phyloP scores from a whole-genome alignment of 176 grass and related monocot genomes.

The Oryza meridionalis region DNA sequence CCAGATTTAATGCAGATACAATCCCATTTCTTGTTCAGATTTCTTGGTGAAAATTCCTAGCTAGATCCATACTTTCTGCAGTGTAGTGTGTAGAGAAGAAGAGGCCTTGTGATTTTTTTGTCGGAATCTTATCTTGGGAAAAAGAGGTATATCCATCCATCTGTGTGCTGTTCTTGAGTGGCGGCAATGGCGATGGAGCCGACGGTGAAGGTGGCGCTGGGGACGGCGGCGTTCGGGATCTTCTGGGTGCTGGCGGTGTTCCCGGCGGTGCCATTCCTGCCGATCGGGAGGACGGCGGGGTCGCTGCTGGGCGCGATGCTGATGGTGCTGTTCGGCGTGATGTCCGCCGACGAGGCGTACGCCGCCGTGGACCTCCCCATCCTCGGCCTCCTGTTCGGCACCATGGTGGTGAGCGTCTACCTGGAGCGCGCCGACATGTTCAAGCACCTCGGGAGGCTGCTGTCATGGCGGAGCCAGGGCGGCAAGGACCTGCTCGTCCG shows the following conservation, averaged over 20 bases:
- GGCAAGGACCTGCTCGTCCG: slow-evolving; percentile 81
- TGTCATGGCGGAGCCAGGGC: slow-evolving; percentile 81
- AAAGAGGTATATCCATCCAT: neutral
- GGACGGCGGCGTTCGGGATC: slow-evolving; percentile 63
- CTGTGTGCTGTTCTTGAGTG: neutral
- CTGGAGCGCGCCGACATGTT: slow-evolving; percentile 97
- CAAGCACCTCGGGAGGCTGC: slow-evolving; percentile 60
- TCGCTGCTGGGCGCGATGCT: slow-evolving; percentile 92
- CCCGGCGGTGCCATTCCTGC: slow-evolving; percentile 83
- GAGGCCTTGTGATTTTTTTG: neutral
- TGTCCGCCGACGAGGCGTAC: slow-evolving; percentile 81
- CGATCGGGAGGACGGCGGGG: slow-evolving; percentile 85
- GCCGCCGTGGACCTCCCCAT: slow-evolving; percentile 86
- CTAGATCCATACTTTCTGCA: slow-evolving; percentile 15
- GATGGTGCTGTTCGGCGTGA: slow-evolving; percentile 82
- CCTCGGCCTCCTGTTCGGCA: slow-evolving; percentile 89
- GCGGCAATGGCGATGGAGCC: slow-evolving; percentile 69
- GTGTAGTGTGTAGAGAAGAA: neutral
- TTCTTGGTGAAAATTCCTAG: neutral
- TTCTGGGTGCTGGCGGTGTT: slow-evolving; percentile 99
- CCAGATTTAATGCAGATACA: neutral
- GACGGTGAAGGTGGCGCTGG: slow-evolving; percentile 60
- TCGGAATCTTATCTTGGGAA: neutral
- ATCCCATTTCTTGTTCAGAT: neutral
- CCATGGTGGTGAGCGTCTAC: slow-evolving; percentile 93